phyloP scores from a whole-genome alignment of 495 filamentous ascomycete species.

The Hypoxylon subgilvum region DNA sequence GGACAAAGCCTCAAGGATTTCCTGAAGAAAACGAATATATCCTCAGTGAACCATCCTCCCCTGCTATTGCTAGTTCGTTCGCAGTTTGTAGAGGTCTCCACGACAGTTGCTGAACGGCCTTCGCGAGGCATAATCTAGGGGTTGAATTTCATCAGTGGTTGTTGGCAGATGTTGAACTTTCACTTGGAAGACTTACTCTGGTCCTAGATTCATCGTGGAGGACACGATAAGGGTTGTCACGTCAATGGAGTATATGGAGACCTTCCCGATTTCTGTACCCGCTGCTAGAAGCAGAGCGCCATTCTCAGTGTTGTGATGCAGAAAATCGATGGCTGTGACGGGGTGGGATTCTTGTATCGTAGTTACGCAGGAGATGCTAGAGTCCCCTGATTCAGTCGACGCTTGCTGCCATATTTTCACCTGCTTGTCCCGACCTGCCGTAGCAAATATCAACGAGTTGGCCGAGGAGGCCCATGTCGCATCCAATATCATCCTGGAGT shows the following conservation, averaged over 20 bases:
- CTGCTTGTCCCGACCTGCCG: slow-evolving; percentile 83
- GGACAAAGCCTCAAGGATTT: slow-evolving; percentile 18
- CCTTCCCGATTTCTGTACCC: slow-evolving; percentile 66
- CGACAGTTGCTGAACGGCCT: slow-evolving; percentile 72
- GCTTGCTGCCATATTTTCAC: slow-evolving; percentile 75
- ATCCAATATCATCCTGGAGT: slow-evolving; percentile 88
- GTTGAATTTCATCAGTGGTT: not conserved
- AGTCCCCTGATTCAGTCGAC: slow-evolving; percentile 28
- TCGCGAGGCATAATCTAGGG: slow-evolving; percentile 65
- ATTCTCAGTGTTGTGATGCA: slow-evolving; percentile 43
- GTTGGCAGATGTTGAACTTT: slow-evolving; percentile 8
- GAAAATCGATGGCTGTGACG: slow-evolving; percentile 80
- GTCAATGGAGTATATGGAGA: slow-evolving; percentile 54
- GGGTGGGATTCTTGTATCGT: slow-evolving; percentile 63
- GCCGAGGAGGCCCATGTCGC: slow-evolving; percentile 74
- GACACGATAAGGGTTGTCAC: slow-evolving; percentile 51
- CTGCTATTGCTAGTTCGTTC: slow-evolving; percentile 74
- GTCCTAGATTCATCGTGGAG: slow-evolving; percentile 51
- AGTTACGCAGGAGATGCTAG: slow-evolving; percentile 51
- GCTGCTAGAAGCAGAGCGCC: slow-evolving; percentile 65
- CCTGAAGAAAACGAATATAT: slow-evolving; percentile 64
- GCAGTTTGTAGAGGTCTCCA: slow-evolving; percentile 67
- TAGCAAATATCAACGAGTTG: slow-evolving; percentile 67
- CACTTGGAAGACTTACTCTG: slow-evolving; percentile 41
- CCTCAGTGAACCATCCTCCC: slow-evolving; percentile 81